These are phyloP conservation scores for Miscanthus lutarioriparius DNA, from an alignment of 176 grass and related monocot species.

Conservation along the genomic window DNA sequence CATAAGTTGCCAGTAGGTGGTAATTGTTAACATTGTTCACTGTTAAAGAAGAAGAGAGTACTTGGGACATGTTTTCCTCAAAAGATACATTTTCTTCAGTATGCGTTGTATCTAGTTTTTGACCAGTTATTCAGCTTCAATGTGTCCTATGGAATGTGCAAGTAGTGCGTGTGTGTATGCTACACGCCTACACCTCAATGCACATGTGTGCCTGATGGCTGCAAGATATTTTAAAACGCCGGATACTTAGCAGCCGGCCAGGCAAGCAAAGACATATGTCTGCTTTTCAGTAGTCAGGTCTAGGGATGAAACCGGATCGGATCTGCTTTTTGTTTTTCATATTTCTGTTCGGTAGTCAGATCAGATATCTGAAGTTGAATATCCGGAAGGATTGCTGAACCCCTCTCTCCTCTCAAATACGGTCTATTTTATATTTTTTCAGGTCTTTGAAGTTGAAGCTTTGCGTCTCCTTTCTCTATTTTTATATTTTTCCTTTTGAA, in stretches of 20 bases:
- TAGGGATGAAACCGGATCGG: too few relatives aligned
- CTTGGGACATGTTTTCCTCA: conserved; percentile 1
- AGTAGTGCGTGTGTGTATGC: background rate
- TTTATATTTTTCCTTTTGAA: background rate
- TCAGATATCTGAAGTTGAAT: background rate
- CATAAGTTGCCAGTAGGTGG: background rate
- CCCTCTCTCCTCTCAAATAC: too few relatives aligned
- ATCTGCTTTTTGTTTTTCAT: too few relatives aligned
- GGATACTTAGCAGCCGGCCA: background rate
- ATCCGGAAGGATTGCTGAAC: too few relatives aligned
- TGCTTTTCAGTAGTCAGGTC: background rate
- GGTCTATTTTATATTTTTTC: too few relatives aligned
- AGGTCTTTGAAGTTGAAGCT: too few relatives aligned
- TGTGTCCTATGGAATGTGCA: background rate
- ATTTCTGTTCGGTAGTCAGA: too few relatives aligned
- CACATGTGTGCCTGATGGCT: background rate
- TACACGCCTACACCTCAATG: background rate
- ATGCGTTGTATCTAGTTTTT: background rate
- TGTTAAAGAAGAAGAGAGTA: background rate
- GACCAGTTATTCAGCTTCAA: background rate
- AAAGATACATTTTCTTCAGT: background rate
- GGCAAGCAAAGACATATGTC: background rate
- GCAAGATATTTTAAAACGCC: background rate
- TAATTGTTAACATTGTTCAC: background rate
- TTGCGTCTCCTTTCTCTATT: background rate